Evolutionary conservation across 257 asterid genomes (phyloP).

Genomic region (Nicotiana attenuata): DNA sequence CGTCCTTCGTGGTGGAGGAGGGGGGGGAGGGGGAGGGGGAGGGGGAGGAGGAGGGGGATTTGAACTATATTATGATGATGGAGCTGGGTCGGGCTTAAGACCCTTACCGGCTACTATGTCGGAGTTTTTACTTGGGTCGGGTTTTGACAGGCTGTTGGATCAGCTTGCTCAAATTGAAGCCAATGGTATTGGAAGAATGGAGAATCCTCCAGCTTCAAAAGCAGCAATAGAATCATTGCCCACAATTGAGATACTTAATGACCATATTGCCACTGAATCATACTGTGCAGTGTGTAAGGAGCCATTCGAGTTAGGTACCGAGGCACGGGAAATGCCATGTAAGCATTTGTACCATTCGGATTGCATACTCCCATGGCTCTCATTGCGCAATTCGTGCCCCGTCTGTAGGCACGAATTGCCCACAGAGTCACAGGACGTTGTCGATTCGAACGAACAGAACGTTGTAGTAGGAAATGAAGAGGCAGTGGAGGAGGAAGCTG

Average conservation of each 20-base stretch:
- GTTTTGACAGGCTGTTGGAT: conserved; percentile 73
- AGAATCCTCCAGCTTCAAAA: conserved; percentile 76
- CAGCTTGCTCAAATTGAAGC: conserved; percentile 68
- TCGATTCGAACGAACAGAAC: conserved; percentile 20
- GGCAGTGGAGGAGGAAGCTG: conserved; percentile 40
- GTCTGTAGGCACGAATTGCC: conserved; percentile 79
- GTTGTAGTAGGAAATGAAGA: conserved; percentile 17
- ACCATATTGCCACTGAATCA: conserved; percentile 43
- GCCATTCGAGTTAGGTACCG: conserved; percentile 57
- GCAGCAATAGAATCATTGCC: conserved; percentile 82
- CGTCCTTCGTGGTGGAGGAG: conserved; percentile 53
- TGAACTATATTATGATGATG: conserved; percentile 77
- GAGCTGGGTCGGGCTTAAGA: conserved; percentile 73
- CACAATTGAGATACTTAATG: conserved; percentile 38
- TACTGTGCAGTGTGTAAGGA: conserved; percentile 88
- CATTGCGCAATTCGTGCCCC: conserved; percentile 73
- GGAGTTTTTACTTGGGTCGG: conserved; percentile 79
- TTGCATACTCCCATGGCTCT: conserved; percentile 80
- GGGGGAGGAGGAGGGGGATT: conserved; percentile 44
- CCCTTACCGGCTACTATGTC: conserved; percentile 72
- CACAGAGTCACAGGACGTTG: conserved; percentile 28
- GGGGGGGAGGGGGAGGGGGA: conserved; percentile 21
- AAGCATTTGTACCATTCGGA: conserved; percentile 79
- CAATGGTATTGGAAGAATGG: conserved; percentile 62
- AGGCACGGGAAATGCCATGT: conserved; percentile 88